Base-by-base conservation (phyloP, 2,329 filamentous ascomycete genomes). In the Cercospora brassicicola region DNA sequence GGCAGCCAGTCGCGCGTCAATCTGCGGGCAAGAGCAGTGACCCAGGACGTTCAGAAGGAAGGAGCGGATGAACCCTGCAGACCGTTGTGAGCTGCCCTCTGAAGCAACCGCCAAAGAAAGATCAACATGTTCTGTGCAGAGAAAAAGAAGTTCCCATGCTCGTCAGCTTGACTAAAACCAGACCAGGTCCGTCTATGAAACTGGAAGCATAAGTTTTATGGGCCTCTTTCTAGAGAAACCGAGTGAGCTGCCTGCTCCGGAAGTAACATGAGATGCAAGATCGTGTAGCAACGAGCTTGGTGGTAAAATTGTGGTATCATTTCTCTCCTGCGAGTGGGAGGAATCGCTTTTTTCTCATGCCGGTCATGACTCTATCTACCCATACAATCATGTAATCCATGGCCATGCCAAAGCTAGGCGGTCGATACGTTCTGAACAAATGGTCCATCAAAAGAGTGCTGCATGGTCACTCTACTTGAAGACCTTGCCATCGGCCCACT, bases 401-500 rank as follows among this genome's bases (percentile, higher is more conserved):
- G 61, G 60, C 42, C 39, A 26, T 51, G 60, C 42, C 39, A 26
- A 51, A 53, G 15, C 39, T 18, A 30, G 23, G 36, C 39, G 26
- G 26, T 28, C 18, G 18, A 48, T 23, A n/a, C 59, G 18, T 15
- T 31, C 61, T 33, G 30, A 39, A 53, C 42, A 36, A 53, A 18
- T 39, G n/a, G 51, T 33, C 9, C 26, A 23, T 60, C 51, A 33
- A 48, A 62, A 62, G 39, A 55, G 20, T 26, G 31, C 15, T 15
- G 26, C 6, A 39, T 33, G 3, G 10, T 11, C 20, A 62, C 60
- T 61, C 64, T 97, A 98, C 88, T 98, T 98, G 91, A 97, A 98
- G 82, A 98, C 93, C 89, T 98, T 97, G 81, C 95, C 95, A 78
- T 93, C 90, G 79, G 91, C 91, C 85, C 91, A 92, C 81, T 89